These are phyloP conservation scores for Pleurotus ostreatus DNA, from an alignment of 768 basidiomycete species.

Conservation along the genomic window DNA sequence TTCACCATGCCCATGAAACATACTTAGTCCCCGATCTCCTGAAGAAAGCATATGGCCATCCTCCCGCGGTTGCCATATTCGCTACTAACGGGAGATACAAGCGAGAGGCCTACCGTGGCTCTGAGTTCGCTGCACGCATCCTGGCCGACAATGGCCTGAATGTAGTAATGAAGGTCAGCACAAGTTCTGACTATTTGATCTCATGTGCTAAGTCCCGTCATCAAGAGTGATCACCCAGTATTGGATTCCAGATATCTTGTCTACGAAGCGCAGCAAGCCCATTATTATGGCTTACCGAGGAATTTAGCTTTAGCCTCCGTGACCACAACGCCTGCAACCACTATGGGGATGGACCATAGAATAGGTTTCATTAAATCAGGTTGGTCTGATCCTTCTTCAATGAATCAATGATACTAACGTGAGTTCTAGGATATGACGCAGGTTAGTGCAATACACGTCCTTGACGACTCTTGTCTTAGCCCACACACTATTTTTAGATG, in stretches of 20 bases:
- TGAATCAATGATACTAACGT: not conserved
- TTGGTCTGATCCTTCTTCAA: constrained; percentile 13
- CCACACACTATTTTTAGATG: constrained; percentile 30
- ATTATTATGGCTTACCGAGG: constrained; percentile 66
- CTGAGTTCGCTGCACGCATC: constrained; percentile 73
- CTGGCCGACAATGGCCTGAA: constrained; percentile 68
- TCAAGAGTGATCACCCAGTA: constrained; percentile 65
- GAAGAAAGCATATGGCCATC: constrained; percentile 60
- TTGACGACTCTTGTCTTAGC: too few relatives aligned
- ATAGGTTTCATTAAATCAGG: constrained; percentile 65
- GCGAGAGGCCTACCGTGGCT: constrained; percentile 64
- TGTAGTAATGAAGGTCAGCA: constrained; percentile 78
- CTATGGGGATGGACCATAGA: constrained; percentile 72
- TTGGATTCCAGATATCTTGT: constrained; percentile 67
- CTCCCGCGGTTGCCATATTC: constrained; percentile 77
- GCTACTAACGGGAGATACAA: constrained; percentile 59
- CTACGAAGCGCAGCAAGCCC: constrained; percentile 75
- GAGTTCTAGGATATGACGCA: constrained; percentile 58
- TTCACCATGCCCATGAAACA: constrained; percentile 87
- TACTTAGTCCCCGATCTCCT: constrained; percentile 84
- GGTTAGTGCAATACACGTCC: constrained; percentile 26
- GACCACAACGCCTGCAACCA: constrained; percentile 65
- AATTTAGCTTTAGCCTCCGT: constrained; percentile 67
- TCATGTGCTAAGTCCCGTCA: constrained; percentile 65
- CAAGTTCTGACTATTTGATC: constrained; percentile 55